phyloP scores from a whole-genome alignment of 345 rosid species.

The Boechera stricta region DNA sequence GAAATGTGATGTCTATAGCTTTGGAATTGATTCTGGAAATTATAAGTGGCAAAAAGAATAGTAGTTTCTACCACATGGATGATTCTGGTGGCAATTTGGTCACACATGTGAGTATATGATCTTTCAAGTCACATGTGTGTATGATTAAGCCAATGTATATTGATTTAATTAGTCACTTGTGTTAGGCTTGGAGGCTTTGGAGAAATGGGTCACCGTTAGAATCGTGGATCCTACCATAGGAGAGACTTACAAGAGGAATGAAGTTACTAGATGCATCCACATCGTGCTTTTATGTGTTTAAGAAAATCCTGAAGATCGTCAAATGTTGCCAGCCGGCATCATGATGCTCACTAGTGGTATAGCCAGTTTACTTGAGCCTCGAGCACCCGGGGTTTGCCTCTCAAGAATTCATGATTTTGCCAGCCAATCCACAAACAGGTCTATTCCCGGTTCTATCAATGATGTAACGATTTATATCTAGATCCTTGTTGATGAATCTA shows the following conservation, averaged over 20 bases:
- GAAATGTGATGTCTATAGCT: slow-evolving; percentile 14
- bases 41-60: neutral
- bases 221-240: neutral
- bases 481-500: slow-evolving; percentile 10
- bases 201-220: neutral
- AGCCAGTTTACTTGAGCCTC: slow-evolving; percentile 41
- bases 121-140: neutral
- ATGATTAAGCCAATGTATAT: neutral
- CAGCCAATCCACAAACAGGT: neutral
- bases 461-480: slow-evolving; percentile 2
- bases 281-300: slow-evolving; percentile 24
- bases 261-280: slow-evolving; percentile 26
- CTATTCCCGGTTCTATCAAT: slow-evolving; percentile 5
- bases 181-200: slow-evolving; percentile 37
- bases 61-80: slow-evolving; percentile 1
- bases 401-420: neutral
- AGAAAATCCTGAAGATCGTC: slow-evolving; percentile 31
- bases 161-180: neutral
- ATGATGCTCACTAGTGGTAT: slow-evolving; percentile 49
- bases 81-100: neutral
- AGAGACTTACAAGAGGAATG: neutral
- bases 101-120: slow-evolving; percentile 46
- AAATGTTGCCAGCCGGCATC: slow-evolving; percentile 39
- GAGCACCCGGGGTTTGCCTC: slow-evolving; percentile 29
- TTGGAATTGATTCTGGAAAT: slow-evolving; percentile 10